phyloP scores from a whole-genome alignment of 2,329 filamentous ascomycete species.

The Neofusicoccum kwambonambiense region DNA sequence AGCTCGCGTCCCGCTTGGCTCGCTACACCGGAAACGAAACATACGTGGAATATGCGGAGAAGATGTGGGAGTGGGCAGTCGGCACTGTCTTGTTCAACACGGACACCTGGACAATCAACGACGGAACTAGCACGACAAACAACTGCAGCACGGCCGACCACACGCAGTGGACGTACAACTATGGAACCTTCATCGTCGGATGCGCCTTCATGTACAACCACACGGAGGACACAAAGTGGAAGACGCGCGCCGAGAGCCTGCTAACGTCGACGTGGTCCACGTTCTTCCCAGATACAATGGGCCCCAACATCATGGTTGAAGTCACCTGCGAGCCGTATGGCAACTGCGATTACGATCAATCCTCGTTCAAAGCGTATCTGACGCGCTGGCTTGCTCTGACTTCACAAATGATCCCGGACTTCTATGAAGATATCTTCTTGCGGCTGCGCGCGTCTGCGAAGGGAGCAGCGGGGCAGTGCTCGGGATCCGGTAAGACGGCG shows the following conservation, averaged over 20 bases:
- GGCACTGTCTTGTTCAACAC: conserved; percentile 57
- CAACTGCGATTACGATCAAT: conserved; percentile 69
- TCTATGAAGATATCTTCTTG: conserved; percentile 54
- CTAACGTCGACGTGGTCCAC: conserved; percentile 43
- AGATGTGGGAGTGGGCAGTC: conserved; percentile 35
- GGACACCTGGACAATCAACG: conserved; percentile 53
- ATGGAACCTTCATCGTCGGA: conserved; percentile 65
- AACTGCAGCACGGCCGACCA: conserved; percentile 56
- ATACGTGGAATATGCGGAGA: conserved; percentile 63
- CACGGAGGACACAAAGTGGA: conserved; percentile 56
- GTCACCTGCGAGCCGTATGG: conserved; percentile 61
- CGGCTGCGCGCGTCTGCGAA: conserved; percentile 58
- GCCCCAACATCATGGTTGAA: conserved; percentile 63
- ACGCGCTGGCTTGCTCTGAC: conserved; percentile 64
- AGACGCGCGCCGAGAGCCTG: conserved; percentile 52
- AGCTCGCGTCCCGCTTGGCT: conserved; percentile 44
- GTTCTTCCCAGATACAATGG: conserved; percentile 57
- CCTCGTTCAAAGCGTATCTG: conserved; percentile 70
- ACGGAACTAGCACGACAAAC: conserved; percentile 40
- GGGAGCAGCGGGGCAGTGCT: conserved; percentile 63
- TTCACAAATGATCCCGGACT: conserved; percentile 62
- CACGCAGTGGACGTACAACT: conserved; percentile 64
- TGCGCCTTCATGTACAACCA: conserved; percentile 63
- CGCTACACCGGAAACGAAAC: conserved; percentile 45
- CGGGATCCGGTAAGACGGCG: conserved; percentile 56